Base-by-base conservation (phyloP, 805 yeast genomes). In the Metschnikowia sp. region DNA sequence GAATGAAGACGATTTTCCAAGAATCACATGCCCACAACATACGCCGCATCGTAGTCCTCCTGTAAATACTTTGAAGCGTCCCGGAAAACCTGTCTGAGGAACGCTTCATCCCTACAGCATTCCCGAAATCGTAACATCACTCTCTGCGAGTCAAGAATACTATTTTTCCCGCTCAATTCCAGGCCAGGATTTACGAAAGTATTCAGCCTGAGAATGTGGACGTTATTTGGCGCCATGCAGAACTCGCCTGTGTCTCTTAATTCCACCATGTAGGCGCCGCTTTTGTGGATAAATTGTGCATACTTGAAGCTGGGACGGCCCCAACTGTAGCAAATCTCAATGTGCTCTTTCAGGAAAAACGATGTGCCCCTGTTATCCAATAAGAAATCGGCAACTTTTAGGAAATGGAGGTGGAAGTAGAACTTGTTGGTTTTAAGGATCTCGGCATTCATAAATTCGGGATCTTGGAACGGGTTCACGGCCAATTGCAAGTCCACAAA, bases 231-330 rank as follows among this genome's bases (percentile, higher is more conserved):
- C 1, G 96, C 95, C 59, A 91, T 68, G 56, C 86, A 83, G 52
- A 89, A 76, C 44, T 81, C 84, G 19, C 96, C 94, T 54, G 81
- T 83, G 35, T 82, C 88, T 54, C 91, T 73, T 31, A 92, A 73
- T 64, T 92, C 97, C 1, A 94, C 96, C 45, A 94, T 81, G 58
- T 91, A 88, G 1, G 88, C 83, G 2, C 99, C 99, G 0, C 96
- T 82, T 49, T 75, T 77, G 63, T 94, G 99, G 42, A 94, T 84
- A 61, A 86, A 95, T 65, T 94, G 99, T 1, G 88, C 89, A 64
- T 80, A 86, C 58, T 83, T 81, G 70, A 87, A 90, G 32, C 72
- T 73, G 2, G 96, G 95, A 48, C 75, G 79, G 2, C 98, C 98
- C 98, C 98, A 92, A 15, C 96, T 86, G 64, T 90, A 92, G 13